Conservation (phyloP, 768 basidiomycete genomes). For the Tulasnella sp. region DNA sequence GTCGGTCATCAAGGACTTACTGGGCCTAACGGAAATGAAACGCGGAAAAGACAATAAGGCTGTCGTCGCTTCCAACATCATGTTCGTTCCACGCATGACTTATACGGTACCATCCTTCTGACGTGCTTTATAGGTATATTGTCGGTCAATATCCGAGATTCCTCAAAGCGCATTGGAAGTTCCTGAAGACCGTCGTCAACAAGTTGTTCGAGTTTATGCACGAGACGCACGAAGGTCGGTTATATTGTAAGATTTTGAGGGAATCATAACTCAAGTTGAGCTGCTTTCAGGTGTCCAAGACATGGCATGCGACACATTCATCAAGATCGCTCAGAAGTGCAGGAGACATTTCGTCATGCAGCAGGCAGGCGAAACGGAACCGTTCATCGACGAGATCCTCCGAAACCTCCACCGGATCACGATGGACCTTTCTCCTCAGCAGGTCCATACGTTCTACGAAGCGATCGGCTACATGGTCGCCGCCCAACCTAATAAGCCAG, state of each 20-base stretch:
- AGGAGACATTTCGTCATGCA: slow-evolving; percentile 97
- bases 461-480: slow-evolving; percentile 99
- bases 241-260: neutral
- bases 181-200: slow-evolving; percentile 99
- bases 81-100: slow-evolving; percentile 27
- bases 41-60: slow-evolving; percentile 99
- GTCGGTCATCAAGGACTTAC: slow-evolving; percentile 95
- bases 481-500: slow-evolving; percentile 94
- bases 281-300: slow-evolving; percentile 76
- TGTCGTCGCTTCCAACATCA: slow-evolving; percentile 89
- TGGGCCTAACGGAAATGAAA: slow-evolving; percentile 97
- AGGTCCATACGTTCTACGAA: slow-evolving; percentile 98
- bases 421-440: slow-evolving; percentile 84
- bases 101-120: slow-evolving; percentile 31
- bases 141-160: slow-evolving; percentile 99
- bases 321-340: slow-evolving; percentile 99
- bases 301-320: slow-evolving; percentile 99
- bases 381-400: slow-evolving; percentile 96
- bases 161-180: slow-evolving; percentile 99
- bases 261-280: neutral
- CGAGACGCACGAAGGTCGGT: slow-evolving; percentile 89
- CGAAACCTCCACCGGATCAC: slow-evolving; percentile 87
- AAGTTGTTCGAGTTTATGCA: slow-evolving; percentile 99
- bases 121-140: slow-evolving; percentile 47
- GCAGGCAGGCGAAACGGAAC: slow-evolving; percentile 92